These are phyloP conservation scores for Fennellomyces sp. DNA, from an alignment of 371 early-diverging fungal species.

Conservation along the genomic window DNA sequence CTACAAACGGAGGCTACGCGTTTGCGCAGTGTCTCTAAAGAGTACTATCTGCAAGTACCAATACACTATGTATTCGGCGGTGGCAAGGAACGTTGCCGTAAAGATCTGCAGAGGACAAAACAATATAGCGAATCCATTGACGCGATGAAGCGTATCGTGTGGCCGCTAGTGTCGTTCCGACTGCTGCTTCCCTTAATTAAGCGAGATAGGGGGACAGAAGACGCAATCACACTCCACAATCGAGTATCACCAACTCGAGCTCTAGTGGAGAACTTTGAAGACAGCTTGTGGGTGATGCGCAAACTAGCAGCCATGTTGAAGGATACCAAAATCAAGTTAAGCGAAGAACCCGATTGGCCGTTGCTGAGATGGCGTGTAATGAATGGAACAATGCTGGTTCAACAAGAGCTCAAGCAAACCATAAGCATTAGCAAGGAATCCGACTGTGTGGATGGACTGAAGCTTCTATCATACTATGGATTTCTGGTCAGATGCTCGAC, in stretches of 20 bases:
- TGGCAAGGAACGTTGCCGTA: slow-evolving; percentile 20
- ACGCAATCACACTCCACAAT: background rate
- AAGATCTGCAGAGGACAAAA: slow-evolving; percentile 28
- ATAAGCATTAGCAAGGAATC: slow-evolving; percentile 6
- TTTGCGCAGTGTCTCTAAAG: slow-evolving; percentile 35
- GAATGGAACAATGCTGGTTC: slow-evolving; percentile 9
- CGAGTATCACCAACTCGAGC: slow-evolving; percentile 10
- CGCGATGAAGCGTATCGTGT: slow-evolving; percentile 37
- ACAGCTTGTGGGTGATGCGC: slow-evolving; percentile 21
- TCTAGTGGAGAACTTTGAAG: slow-evolving; percentile 18
- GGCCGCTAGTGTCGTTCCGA: slow-evolving; percentile 40
- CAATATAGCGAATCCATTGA: slow-evolving; percentile 39
- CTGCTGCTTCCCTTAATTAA: slow-evolving; percentile 29
- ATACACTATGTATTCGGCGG: slow-evolving; percentile 25
- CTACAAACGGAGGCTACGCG: slow-evolving; percentile 38
- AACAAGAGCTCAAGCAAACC: slow-evolving; percentile 12
- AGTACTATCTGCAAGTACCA: slow-evolving; percentile 25
- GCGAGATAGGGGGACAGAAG: background rate
- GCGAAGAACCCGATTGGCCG: slow-evolving; percentile 19
- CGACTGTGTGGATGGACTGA: slow-evolving; percentile 10
- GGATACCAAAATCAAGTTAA: slow-evolving; percentile 10
- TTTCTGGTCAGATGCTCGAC: slow-evolving; percentile 22
- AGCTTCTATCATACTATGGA: slow-evolving; percentile 21
- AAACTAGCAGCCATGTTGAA: slow-evolving; percentile 18
- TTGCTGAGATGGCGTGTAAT: slow-evolving; percentile 4